A percentile compares a stretch with the other conserved stretches of the same genome.
phyloP scores from a whole-genome alignment of 2,329 filamentous ascomycete genomes.

The Colletotrichum camelliae region DNA sequence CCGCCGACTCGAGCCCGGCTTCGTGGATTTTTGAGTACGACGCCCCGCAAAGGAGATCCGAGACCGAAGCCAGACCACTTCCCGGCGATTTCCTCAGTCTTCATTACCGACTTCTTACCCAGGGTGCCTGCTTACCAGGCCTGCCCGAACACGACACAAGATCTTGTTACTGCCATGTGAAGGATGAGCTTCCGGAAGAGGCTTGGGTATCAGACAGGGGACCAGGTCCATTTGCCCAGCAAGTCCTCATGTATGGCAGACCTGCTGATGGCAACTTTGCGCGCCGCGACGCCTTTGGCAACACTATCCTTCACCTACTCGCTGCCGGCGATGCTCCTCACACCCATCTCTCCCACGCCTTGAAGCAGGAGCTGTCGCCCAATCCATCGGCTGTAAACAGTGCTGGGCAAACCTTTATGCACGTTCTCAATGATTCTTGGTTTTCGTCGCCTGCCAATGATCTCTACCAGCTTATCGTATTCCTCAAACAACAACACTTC shows the following conservation, averaged over 20 bases:
- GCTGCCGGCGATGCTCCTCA: conserved; percentile 39
- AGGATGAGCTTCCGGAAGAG: conserved; percentile 25
- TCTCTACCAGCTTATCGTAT: conserved; percentile 30
- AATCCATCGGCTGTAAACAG: conserved; percentile 37
- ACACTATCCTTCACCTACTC: conserved; percentile 53
- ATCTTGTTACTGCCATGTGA: conserved; percentile 34
- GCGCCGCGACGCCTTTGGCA: conserved; percentile 47
- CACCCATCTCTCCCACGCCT: conserved; percentile 32
- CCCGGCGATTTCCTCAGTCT: conserved; percentile 57
- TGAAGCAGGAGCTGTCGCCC: conserved; percentile 15
- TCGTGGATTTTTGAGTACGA: conserved; percentile 35
- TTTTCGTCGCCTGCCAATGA: conserved; percentile 31
- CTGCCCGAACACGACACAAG: conserved; percentile 27
- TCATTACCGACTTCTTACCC: conserved; percentile 21
- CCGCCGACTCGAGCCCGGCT: conserved; percentile 16
- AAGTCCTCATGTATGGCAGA: neutral
- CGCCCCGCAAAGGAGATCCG: conserved; percentile 24
- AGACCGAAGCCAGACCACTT: conserved; percentile 34
- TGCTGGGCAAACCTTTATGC: conserved; percentile 54
- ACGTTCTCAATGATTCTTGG: conserved; percentile 44
- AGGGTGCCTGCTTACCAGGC: conserved; percentile 25
- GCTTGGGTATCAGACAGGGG: conserved; percentile 36
- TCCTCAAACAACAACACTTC: conserved; percentile 27
- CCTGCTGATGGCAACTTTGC: conserved; percentile 20
- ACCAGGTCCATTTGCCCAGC: conserved; percentile 21